Percentiles rank a stretch among this genome's conserved stretches.
Evolutionary conservation across 1,284 basidiomycete species (phyloP).

Genomic region (Cryptococcus floricola): DNA sequence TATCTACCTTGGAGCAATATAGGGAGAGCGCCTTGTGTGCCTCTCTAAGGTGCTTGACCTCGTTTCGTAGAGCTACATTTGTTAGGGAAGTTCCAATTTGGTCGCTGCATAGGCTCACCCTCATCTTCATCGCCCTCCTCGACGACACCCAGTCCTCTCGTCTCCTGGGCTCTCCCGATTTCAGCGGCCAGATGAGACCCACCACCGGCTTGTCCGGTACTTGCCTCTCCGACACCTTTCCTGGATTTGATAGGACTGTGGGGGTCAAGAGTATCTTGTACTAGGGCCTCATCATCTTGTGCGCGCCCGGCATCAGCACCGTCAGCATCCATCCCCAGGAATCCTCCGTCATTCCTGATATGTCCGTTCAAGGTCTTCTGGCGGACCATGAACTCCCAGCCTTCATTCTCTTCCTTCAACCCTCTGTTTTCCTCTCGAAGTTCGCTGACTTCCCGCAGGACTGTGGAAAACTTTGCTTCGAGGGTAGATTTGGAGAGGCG

Average conservation of each 20-base stretch:
- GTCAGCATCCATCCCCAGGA: slow-evolving; percentile 14
- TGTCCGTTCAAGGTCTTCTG: slow-evolving; percentile 84
- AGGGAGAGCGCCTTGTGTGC: slow-evolving; percentile 89
- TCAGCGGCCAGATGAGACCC: slow-evolving; percentile 85
- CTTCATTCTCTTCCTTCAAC: slow-evolving; percentile 79
- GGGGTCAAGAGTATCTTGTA: neutral
- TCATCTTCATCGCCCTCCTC: slow-evolving; percentile 33
- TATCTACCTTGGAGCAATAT: slow-evolving; percentile 73
- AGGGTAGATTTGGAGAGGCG: slow-evolving; percentile 35
- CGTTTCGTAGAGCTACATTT: slow-evolving; percentile 58
- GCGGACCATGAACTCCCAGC: slow-evolving; percentile 83
- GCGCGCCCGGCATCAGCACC: too few relatives aligned
- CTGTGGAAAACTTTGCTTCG: slow-evolving; percentile 34
- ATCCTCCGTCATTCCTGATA: slow-evolving; percentile 58
- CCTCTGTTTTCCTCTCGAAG: slow-evolving; percentile 28
- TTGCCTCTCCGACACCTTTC: slow-evolving; percentile 11
- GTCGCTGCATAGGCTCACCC: slow-evolving; percentile 13
- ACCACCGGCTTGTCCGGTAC: slow-evolving; percentile 71
- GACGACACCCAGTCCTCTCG: slow-evolving; percentile 10
- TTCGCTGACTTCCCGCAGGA: slow-evolving; percentile 37
- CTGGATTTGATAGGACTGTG: slow-evolving; percentile 8
- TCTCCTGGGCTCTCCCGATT: slow-evolving; percentile 72
- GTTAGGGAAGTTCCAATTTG: neutral
- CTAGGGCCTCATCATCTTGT: too few relatives aligned
- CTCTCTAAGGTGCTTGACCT: slow-evolving; percentile 86